Conservation (phyloP, 2,329 filamentous ascomycete genomes). For the Fusarium dlaminii region DNA sequence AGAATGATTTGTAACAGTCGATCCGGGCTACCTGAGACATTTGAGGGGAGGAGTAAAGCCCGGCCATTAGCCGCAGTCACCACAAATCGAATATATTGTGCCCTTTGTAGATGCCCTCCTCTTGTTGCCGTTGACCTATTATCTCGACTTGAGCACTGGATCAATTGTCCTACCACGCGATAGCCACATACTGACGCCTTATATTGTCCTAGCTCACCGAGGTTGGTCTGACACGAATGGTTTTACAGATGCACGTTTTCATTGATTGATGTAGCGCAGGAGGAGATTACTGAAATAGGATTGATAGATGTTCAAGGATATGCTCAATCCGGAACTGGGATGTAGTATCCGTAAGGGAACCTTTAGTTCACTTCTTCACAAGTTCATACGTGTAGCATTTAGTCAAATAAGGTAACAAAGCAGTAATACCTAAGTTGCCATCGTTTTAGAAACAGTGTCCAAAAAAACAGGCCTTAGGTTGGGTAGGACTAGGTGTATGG, state of each 20-base stretch:
- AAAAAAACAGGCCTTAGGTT: background rate
- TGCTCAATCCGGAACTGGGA: background rate
- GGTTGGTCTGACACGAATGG: background rate
- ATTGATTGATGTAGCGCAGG: background rate
- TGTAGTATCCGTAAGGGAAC: background rate
- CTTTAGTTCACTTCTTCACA: background rate
- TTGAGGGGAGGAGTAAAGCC: background rate
- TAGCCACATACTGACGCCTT: background rate
- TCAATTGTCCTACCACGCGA: background rate
- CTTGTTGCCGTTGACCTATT: background rate
- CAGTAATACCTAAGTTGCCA: background rate
- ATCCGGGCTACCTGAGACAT: background rate
- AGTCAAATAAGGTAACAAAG: background rate
- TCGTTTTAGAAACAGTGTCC: background rate
- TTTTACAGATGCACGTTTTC: background rate
- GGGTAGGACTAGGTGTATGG: background rate
- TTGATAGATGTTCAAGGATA: background rate
- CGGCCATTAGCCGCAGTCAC: background rate
- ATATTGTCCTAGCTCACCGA: background rate
- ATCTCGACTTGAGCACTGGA: background rate
- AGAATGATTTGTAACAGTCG: background rate
- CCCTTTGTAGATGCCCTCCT: background rate
- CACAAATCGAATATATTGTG: background rate
- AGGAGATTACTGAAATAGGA: background rate
- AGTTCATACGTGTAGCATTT: background rate